phyloP scores from a whole-genome alignment of 1,139 yeast species.

The Debaryomyces udenii region DNA sequence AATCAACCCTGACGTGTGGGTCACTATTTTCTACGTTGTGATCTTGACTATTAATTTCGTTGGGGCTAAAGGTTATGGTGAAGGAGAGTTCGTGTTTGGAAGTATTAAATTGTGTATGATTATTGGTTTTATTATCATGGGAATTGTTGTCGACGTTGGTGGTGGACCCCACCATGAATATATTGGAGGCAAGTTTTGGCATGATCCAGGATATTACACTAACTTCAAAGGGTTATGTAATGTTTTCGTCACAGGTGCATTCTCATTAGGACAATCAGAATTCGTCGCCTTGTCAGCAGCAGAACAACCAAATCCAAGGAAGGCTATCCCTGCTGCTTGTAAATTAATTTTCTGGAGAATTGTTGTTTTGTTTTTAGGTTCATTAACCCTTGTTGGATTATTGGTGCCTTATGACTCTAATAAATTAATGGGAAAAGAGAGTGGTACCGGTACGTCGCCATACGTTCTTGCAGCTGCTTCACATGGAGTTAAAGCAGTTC shows the following conservation, averaged over 20 bases:
- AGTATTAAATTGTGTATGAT: slow-evolving; percentile 24
- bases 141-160: slow-evolving; percentile 33
- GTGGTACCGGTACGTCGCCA: slow-evolving; percentile 36
- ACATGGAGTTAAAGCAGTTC: slow-evolving; percentile 37
- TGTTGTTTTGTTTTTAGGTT: slow-evolving; percentile 34
- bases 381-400: slow-evolving; percentile 37
- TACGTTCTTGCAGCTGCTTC: slow-evolving; percentile 35
- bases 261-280: slow-evolving; percentile 32
- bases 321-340: slow-evolving; percentile 37
- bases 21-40: slow-evolving; percentile 30
- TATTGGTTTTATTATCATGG: slow-evolving; percentile 32
- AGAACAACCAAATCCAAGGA: slow-evolving; percentile 36
- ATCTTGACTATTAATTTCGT: slow-evolving; percentile 27
- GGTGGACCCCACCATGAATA: slow-evolving; percentile 24
- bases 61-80: slow-evolving; percentile 35
- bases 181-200: slow-evolving; percentile 37
- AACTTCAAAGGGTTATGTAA: slow-evolving; percentile 34
- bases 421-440: slow-evolving; percentile 31
- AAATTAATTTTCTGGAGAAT: slow-evolving; percentile 38
- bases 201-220: slow-evolving; percentile 29
- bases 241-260: slow-evolving; percentile 34
- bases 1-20: slow-evolving; percentile 33
- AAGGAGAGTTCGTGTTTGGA: slow-evolving; percentile 35
- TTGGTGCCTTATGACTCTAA: slow-evolving; percentile 36
- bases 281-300: slow-evolving; percentile 39